Percentiles rank a stretch among this genome's conserved stretches.
These are phyloP conservation scores for Oidiodendron maius DNA, from an alignment of 495 filamentous ascomycete species.

Conservation along the genomic window DNA sequence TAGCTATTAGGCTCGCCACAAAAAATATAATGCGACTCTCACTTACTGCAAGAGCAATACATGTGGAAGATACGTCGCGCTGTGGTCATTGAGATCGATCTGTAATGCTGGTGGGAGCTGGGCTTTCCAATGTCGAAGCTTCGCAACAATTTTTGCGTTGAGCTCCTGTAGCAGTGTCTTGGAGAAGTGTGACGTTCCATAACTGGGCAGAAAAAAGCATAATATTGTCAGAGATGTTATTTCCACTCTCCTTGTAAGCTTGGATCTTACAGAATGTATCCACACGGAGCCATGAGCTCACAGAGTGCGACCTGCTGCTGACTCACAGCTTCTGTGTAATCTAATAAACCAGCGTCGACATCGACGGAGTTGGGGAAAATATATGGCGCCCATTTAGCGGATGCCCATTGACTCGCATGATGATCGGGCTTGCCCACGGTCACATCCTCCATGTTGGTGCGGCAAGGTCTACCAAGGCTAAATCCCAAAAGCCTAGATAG, in stretches of 20 bases:
- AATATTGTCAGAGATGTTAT: background rate
- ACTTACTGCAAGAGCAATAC: constrained; percentile 42
- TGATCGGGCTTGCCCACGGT: constrained; percentile 36
- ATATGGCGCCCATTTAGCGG: constrained; percentile 35
- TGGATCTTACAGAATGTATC: constrained; percentile 37
- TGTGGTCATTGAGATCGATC: constrained; percentile 34
- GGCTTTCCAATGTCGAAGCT: constrained; percentile 41
- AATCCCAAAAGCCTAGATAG: too few species aligned
- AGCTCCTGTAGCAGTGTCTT: constrained; percentile 37
- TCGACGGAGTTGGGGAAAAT: constrained; percentile 24
- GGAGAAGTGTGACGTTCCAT: background rate
- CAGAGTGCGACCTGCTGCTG: constrained; percentile 40
- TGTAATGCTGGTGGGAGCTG: constrained; percentile 37
- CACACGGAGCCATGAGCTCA: constrained; percentile 44
- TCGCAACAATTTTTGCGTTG: constrained; percentile 35
- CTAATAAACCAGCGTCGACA: constrained; percentile 21
- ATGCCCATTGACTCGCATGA: constrained; percentile 1
- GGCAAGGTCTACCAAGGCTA: constrained; percentile 40
- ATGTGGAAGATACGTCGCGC: constrained; percentile 35
- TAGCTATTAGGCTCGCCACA: background rate
- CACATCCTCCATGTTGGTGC: constrained; percentile 36
- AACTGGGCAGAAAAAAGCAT: constrained; percentile 13
- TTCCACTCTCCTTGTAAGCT: constrained; percentile 11
- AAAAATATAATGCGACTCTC: constrained; percentile 9
- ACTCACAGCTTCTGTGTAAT: constrained; percentile 35